Percentiles rank a stretch among this genome's conserved stretches.
Evolutionary conservation across 169 alveolate species (phyloP).

Genomic region (Plasmodium coatneyi): DNA sequence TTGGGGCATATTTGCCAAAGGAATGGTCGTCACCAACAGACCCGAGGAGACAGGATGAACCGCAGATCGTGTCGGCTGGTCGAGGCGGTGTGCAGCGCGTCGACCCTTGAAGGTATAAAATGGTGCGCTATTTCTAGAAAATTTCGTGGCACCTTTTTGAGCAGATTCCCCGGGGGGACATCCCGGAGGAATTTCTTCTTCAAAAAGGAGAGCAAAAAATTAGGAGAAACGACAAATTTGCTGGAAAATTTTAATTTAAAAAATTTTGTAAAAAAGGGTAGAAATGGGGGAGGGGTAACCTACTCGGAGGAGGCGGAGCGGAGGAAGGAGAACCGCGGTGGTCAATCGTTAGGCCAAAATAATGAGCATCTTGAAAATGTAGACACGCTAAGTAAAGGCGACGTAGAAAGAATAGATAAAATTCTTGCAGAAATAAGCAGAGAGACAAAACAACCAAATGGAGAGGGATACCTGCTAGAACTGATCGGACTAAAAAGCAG

Average conservation of each 20-base stretch:
- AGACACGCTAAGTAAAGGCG: conserved; percentile 30
- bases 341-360: neutral
- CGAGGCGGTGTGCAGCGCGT: neutral
- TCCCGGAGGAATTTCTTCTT: conserved; percentile 9
- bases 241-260: conserved; percentile 24
- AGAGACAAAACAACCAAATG: neutral
- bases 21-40: neutral
- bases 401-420: conserved; percentile 15
- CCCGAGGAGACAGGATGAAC: neutral
- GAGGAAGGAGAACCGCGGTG: neutral
- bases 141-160: neutral
- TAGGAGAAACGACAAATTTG: conserved; percentile 3
- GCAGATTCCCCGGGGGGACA: neutral
- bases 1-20: neutral
- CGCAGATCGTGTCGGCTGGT: neutral
- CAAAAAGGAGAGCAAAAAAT: neutral
- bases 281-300: neutral
- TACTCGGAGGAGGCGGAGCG: neutral
- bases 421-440: conserved; percentile 5
- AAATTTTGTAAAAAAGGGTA: conserved; percentile 2
- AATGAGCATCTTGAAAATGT: neutral
- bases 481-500: conserved; percentile 13
- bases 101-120: neutral
- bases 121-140: neutral
- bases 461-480: conserved; percentile 44